phyloP scores from a whole-genome alignment of 352 stramenopile species.

The Phytophthora pini region DNA sequence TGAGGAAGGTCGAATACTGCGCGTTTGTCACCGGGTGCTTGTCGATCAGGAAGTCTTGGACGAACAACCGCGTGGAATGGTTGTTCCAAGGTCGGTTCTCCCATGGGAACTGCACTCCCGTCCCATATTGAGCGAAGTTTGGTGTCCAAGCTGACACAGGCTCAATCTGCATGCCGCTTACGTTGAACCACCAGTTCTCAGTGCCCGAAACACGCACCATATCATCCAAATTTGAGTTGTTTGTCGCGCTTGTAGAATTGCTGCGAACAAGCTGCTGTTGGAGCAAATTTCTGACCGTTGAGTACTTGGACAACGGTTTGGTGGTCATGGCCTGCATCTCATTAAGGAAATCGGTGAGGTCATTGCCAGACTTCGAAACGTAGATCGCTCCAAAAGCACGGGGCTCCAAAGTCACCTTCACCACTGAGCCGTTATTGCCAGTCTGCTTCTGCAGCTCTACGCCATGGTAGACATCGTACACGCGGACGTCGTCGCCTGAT shows the following conservation, averaged over 20 bases:
- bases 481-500: conserved; percentile 23
- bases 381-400: conserved; percentile 71
- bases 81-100: conserved; percentile 82
- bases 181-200: conserved; percentile 80
- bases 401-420: conserved; percentile 55
- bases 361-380: conserved; percentile 27
- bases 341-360: conserved; percentile 51
- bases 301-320: conserved; percentile 55
- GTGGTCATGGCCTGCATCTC: conserved; percentile 59
- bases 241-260: not conserved
- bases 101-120: conserved; percentile 87
- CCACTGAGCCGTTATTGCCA: conserved; percentile 5
- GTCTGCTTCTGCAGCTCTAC: conserved; percentile 38
- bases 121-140: conserved; percentile 56
- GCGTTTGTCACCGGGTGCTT: conserved; percentile 81
- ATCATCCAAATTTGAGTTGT: conserved; percentile 6
- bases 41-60: conserved; percentile 82
- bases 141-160: conserved; percentile 77
- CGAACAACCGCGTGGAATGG: conserved; percentile 61
- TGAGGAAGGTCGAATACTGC: conserved; percentile 68
- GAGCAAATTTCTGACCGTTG: conserved; percentile 42
- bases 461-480: conserved; percentile 77
- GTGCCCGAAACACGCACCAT: conserved; percentile 64
- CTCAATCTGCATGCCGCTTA: conserved; percentile 83
- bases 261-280: conserved; percentile 45